Conservation (phyloP, 306 rosid species). For the Dryas alaskensis region DNA sequence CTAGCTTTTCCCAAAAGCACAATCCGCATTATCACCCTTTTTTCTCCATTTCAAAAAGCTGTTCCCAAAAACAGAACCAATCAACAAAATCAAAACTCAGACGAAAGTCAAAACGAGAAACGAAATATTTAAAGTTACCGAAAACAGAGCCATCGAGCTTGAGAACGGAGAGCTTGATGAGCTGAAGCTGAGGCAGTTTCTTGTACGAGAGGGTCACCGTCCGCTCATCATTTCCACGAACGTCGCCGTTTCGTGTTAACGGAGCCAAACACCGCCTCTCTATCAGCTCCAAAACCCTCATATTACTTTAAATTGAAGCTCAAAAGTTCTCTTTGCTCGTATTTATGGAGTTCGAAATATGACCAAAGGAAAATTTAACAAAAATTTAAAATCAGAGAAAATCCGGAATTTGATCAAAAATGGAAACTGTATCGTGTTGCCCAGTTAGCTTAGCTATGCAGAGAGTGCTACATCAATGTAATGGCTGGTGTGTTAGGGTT, state of each 20-base stretch:
- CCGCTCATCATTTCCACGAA: neutral
- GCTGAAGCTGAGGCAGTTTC: slow-evolving; percentile 32
- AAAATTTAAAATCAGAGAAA: neutral
- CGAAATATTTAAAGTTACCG: slow-evolving; percentile 23
- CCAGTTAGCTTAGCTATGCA: too few relatives aligned
- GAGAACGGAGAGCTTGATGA: slow-evolving; percentile 42
- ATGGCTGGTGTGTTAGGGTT: neutral
- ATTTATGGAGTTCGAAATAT: neutral
- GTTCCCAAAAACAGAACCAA: neutral
- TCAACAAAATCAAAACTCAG: too few relatives aligned
- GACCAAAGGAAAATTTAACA: neutral
- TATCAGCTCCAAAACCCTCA: slow-evolving; percentile 26
- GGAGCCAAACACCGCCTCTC: slow-evolving; percentile 35
- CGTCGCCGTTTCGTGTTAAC: slow-evolving; percentile 15
- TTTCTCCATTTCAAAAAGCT: neutral
- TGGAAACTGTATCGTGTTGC: neutral
- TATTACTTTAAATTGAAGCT: neutral
- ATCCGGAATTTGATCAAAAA: neutral
- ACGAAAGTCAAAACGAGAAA: neutral
- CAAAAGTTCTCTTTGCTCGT: too few relatives aligned
- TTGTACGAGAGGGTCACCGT: slow-evolving; percentile 18
- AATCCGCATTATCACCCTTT: neutral
- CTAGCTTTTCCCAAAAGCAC: neutral
- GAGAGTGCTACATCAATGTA: too few relatives aligned
- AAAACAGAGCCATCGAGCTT: slow-evolving; percentile 52